Evolutionary conservation across 768 basidiomycete species (phyloP), one percentile per base, ranked within the genome.

Genomic region (Rhodosporidiobolus sp.): DNA sequence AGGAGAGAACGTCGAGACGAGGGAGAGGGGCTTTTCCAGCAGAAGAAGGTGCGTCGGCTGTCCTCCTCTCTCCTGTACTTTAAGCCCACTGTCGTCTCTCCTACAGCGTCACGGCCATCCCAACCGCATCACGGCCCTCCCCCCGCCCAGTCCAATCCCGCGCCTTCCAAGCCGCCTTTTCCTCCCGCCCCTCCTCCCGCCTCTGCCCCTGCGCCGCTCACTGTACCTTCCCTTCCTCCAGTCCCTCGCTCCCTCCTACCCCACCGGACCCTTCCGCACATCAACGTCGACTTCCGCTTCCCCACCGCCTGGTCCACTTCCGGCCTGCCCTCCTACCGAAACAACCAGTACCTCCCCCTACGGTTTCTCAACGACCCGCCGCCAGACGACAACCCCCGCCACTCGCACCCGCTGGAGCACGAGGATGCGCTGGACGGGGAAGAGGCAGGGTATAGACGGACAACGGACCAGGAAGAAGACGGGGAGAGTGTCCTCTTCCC

Each of bases 211-310:
- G n/a, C n/a, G n/a, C n/a, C n/a, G n/a, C n/a, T 43, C 38, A 7
- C 38, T 14, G 14, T 43, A 7, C 52, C 52, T 3, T n/a, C 26
- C 14, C 10, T 14, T 16, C 52, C 28, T 26, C 11, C 58, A 12
- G 11, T 19, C n/a, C 59, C 17, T 30, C 46, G 7, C 45, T 43
- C 38, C 38, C 48, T 60, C n/a, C 59, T 45, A 11, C 60, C 60
- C 4, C 60, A 52, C 50, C 20, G 17, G 49, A 26, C 34, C 1
- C 50, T 34, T 2, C 49, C 55, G 3, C 32, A 43, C 32, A 49
- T 70, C 62, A 65, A 70, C 52, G 32, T 65, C 58, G 49, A 70
- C 52, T 70, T 70, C 45, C 26, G 46, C 10, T 65, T 70, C 45
- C 69, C 62, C 4, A 1, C 35, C 28, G 26, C 16, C 17, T 70